Conservation (phyloP, 208 protist genomes). For the Crithidia thermophila region DNA sequence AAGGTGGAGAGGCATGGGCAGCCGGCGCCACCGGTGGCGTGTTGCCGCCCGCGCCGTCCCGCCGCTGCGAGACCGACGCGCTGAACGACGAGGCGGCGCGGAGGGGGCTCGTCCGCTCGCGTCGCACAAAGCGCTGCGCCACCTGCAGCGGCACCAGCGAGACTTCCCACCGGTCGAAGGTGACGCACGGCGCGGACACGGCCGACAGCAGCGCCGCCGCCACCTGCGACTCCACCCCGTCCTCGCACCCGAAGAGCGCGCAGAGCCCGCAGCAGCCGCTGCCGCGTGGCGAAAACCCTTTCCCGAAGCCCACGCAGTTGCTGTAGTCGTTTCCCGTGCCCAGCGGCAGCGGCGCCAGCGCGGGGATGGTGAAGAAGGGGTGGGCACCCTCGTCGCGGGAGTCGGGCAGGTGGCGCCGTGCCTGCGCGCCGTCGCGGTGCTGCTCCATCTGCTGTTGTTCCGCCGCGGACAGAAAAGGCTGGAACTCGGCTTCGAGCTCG, state of each 20-base stretch:
- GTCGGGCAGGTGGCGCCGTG: background rate
- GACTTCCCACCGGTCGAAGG: constrained; percentile 80
- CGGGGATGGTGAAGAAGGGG: constrained; percentile 58
- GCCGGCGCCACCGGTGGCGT: too few species aligned
- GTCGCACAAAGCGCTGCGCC: constrained; percentile 31
- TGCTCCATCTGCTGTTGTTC: background rate
- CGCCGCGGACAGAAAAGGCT: background rate
- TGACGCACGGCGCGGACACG: constrained; percentile 47
- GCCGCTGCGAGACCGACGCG: background rate
- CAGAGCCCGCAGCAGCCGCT: constrained; percentile 14
- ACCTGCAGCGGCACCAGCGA: constrained; percentile 61
- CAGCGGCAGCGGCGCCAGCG: constrained; percentile 71
- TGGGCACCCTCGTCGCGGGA: background rate
- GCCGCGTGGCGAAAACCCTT: constrained; percentile 38
- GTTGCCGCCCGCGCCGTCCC: too few species aligned
- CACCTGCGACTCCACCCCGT: constrained; percentile 37
- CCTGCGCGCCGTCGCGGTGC: background rate
- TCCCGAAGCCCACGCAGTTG: constrained; percentile 80
- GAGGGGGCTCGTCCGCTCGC: background rate
- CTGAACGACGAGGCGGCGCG: background rate
- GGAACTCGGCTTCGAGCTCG: constrained; percentile 47
- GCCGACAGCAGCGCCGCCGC: constrained; percentile 40
- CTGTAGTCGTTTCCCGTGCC: constrained; percentile 90
- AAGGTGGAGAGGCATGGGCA: too few species aligned
- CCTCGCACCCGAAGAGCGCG: constrained; percentile 17